Conservation (phyloP, 2,329 filamentous ascomycete genomes). For the Coniochaeta prunicola region DNA sequence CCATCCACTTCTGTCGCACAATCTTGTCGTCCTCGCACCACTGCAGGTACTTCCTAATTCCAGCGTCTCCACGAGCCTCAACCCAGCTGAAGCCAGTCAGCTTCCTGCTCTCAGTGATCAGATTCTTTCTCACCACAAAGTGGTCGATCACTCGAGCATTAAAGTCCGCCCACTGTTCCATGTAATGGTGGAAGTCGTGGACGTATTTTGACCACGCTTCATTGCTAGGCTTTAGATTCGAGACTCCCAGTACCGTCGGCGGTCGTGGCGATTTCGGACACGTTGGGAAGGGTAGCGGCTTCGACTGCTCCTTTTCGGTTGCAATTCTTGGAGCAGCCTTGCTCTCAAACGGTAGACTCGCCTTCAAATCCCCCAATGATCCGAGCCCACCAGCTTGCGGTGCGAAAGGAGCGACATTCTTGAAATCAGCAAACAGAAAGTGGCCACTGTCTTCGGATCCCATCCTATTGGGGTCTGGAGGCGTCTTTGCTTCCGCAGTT, state of each 20-base stretch:
- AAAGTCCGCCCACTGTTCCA: slow-evolving; percentile 42
- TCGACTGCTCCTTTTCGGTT: slow-evolving; percentile 23
- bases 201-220: slow-evolving; percentile 44
- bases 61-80: slow-evolving; percentile 31
- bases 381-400: slow-evolving; percentile 39
- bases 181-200: slow-evolving; percentile 45
- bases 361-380: slow-evolving; percentile 49
- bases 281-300: slow-evolving; percentile 31
- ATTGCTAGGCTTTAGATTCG: slow-evolving; percentile 34
- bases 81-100: slow-evolving; percentile 39
- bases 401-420: slow-evolving; percentile 48
- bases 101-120: slow-evolving; percentile 29
- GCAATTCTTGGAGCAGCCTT: slow-evolving; percentile 34
- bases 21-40: slow-evolving; percentile 58
- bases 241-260: slow-evolving; percentile 33
- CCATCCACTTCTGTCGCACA: slow-evolving; percentile 53
- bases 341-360: slow-evolving; percentile 50
- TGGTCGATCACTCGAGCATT: slow-evolving; percentile 48
- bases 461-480: slow-evolving; percentile 26
- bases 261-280: slow-evolving; percentile 42
- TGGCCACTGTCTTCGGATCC: slow-evolving; percentile 51
- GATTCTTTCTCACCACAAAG: slow-evolving; percentile 42
- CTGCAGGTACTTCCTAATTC: slow-evolving; percentile 49
- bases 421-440: slow-evolving; percentile 44
- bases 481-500: neutral